These are phyloP conservation scores for Mortierella sp. DNA, from an alignment of 371 early-diverging fungal genomes.

Conservation along the genomic window DNA sequence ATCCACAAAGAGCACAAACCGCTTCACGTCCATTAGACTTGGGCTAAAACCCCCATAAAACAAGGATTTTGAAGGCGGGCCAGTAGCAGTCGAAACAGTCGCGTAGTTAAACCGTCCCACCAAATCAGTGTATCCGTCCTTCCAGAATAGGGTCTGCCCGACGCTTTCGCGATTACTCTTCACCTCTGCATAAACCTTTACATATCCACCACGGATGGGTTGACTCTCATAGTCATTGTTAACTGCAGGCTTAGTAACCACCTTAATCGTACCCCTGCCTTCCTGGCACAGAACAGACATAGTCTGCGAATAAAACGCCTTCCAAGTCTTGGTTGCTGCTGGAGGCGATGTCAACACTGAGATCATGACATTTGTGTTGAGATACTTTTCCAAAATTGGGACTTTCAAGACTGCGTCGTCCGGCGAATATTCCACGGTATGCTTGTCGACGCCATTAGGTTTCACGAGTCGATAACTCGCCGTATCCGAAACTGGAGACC, in stretches of 20 bases:
- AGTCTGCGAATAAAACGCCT: slow-evolving; percentile 62
- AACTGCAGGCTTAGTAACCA: slow-evolving; percentile 51
- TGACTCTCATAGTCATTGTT: slow-evolving; percentile 4
- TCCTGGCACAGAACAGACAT: slow-evolving; percentile 63
- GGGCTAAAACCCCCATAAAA: neutral
- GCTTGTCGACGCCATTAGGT: slow-evolving; percentile 44
- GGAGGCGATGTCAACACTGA: slow-evolving; percentile 38
- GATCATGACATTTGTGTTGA: slow-evolving; percentile 52
- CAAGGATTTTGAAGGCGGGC: neutral
- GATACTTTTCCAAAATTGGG: slow-evolving; percentile 35
- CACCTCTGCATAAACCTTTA: slow-evolving; percentile 69
- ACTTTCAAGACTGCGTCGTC: slow-evolving; percentile 14
- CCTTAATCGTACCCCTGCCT: slow-evolving; percentile 63
- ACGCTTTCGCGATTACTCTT: slow-evolving; percentile 31
- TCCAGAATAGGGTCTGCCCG: slow-evolving; percentile 63
- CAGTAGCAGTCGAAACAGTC: slow-evolving; percentile 54
- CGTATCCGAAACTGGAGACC: neutral
- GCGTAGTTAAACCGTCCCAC: slow-evolving; percentile 73
- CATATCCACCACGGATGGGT: slow-evolving; percentile 67
- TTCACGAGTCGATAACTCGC: slow-evolving; percentile 42
- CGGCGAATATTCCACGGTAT: slow-evolving; percentile 12
- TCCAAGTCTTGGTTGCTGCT: slow-evolving; percentile 49
- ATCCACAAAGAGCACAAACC: slow-evolving; percentile 53
- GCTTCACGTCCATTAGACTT: slow-evolving; percentile 23
- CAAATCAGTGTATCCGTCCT: slow-evolving; percentile 73